Conservation (phyloP, 2,329 filamentous ascomycete species). For the Didymella arachidicola region DNA sequence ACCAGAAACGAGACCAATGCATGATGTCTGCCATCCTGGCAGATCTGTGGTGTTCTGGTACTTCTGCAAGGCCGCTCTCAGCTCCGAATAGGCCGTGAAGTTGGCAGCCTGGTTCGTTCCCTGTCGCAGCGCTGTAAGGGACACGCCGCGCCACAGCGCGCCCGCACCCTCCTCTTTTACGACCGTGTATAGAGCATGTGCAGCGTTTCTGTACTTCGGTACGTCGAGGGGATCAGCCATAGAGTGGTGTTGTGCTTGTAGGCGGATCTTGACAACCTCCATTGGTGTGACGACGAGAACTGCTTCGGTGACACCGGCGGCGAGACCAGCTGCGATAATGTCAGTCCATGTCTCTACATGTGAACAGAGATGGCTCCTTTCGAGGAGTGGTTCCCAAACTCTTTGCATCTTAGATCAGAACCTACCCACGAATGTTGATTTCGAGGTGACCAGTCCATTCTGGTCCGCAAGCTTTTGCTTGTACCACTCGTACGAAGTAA, state of each 20-base stretch:
- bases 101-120: conserved; percentile 95
- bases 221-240: conserved; percentile 96
- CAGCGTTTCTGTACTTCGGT: conserved; percentile 96
- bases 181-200: conserved; percentile 83
- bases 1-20: conserved; percentile 89
- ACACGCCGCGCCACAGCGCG: conserved; percentile 91
- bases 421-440: conserved; percentile 73
- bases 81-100: conserved; percentile 96
- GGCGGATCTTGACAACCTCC: conserved; percentile 98
- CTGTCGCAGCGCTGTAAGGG: conserved; percentile 89
- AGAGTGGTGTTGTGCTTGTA: conserved; percentile 97
- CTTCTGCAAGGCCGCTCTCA: conserved; percentile 79
- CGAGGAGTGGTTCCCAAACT: not conserved
- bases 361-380: no score
- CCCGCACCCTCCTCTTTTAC: conserved; percentile 88
- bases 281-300: conserved; percentile 96
- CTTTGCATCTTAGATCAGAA: not conserved
- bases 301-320: conserved; percentile 94
- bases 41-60: conserved; percentile 77
- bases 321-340: conserved; percentile 72
- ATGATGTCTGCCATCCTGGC: conserved; percentile 86
- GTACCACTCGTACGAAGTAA: conserved; percentile 96
- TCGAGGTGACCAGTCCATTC: conserved; percentile 71
- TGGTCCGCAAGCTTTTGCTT: conserved; percentile 81
- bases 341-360: conserved; percentile 23